These are phyloP conservation scores for Cladophialophora carrionii DNA, from an alignment of 2,329 filamentous ascomycete genomes.

Conservation along the genomic window DNA sequence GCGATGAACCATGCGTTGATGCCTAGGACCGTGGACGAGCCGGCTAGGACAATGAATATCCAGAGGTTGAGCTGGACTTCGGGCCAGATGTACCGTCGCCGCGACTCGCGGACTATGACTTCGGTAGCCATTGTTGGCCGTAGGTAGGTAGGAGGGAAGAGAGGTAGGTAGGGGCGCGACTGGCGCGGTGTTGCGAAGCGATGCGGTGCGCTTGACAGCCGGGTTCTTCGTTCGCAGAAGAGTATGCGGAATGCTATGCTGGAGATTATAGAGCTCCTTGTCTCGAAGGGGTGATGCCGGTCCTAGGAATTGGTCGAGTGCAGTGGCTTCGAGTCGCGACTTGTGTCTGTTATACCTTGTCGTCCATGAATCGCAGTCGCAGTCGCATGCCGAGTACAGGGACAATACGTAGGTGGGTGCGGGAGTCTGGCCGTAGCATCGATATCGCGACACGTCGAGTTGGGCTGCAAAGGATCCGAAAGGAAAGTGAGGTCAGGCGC, in stretches of 20 bases:
- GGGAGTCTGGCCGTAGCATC: not conserved
- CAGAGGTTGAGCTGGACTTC: constrained; percentile 67
- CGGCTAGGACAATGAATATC: constrained; percentile 64
- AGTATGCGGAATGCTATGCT: too few species aligned
- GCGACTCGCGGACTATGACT: constrained; percentile 41
- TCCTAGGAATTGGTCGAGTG: not conserved
- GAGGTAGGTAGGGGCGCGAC: not conserved
- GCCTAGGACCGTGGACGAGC: constrained; percentile 61
- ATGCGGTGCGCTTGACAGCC: not conserved
- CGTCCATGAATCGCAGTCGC: constrained; percentile 8
- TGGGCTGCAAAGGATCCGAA: constrained; percentile 18
- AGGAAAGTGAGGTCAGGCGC: not conserved
- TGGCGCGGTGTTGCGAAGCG: not conserved
- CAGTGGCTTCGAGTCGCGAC: not conserved
- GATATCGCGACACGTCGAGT: not conserved
- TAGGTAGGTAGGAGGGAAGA: not conserved
- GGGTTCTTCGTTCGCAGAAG: not conserved
- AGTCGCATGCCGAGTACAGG: not conserved
- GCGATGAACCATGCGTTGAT: constrained; percentile 64
- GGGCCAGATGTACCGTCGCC: constrained; percentile 64
- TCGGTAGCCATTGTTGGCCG: constrained; percentile 41
- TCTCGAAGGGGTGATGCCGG: not conserved
- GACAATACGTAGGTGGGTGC: not conserved
- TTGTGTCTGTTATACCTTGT: not conserved
- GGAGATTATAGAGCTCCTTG: not conserved